These are phyloP conservation scores for Lodderomyces theae DNA, from an alignment of 1,139 yeast genomes.

Conservation along the genomic window DNA sequence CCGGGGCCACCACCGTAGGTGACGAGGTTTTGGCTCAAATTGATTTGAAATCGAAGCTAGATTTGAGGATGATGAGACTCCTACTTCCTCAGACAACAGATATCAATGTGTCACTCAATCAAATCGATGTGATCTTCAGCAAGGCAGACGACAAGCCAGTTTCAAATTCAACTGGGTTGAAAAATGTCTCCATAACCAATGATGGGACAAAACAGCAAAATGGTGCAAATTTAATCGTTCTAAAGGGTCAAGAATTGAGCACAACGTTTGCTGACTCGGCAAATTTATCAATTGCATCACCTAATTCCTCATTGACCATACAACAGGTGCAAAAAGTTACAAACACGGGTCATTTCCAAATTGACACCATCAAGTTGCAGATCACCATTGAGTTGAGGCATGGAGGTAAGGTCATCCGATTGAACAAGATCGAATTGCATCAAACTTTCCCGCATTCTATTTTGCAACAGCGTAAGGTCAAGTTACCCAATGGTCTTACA, in stretches of 20 bases:
- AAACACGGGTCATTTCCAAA: conserved; percentile 24
- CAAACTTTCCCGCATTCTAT: conserved; percentile 1
- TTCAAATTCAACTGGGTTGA: conserved; percentile 9
- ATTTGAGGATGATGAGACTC: conserved; percentile 12
- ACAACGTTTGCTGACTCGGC: conserved; percentile 13
- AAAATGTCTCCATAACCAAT: conserved; percentile 13
- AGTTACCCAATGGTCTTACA: conserved; percentile 3
- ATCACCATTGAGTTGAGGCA: conserved; percentile 10
- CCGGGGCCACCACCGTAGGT: conserved; percentile 17
- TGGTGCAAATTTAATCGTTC: background rate
- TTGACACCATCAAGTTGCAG: conserved; percentile 19
- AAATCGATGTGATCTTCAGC: conserved; percentile 14
- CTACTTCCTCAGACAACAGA: conserved; percentile 14
- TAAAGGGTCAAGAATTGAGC: conserved; percentile 13
- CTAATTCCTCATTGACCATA: conserved; percentile 16
- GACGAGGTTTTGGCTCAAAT: conserved; percentile 24
- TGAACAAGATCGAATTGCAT: conserved; percentile 17
- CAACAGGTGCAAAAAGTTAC: conserved; percentile 24
- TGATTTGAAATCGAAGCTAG: conserved; percentile 14
- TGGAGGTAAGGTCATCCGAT: conserved; percentile 6
- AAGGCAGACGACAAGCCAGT: conserved; percentile 7
- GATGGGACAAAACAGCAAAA: conserved; percentile 8
- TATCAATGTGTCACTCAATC: conserved; percentile 15
- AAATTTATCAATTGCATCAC: conserved; percentile 9
- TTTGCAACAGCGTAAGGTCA: background rate